Evolutionary conservation across 1,284 basidiomycete species (phyloP).

Genomic region (Nidula niveotomentosa): DNA sequence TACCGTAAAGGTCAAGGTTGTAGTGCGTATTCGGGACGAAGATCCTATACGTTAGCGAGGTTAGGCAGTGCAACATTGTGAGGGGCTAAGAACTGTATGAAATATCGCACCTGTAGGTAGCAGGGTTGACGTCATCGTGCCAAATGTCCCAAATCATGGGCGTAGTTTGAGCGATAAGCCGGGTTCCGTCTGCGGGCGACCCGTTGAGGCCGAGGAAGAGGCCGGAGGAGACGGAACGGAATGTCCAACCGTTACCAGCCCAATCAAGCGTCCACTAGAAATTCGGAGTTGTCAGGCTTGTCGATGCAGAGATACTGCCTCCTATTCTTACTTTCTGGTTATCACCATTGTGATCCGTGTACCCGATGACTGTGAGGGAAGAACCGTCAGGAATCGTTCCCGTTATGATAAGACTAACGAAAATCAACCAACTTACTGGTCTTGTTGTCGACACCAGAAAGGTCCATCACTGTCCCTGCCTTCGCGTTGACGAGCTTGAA

Average conservation of each 20-base stretch:
- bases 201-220: slow-evolving; percentile 40
- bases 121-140: slow-evolving; percentile 31
- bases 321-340: slow-evolving; percentile 46
- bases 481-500: slow-evolving; percentile 52
- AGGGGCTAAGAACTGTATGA: not conserved
- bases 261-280: slow-evolving; percentile 47
- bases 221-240: slow-evolving; percentile 36
- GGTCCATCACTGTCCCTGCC: slow-evolving; percentile 48
- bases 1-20: slow-evolving; percentile 29
- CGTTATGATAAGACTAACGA: not conserved
- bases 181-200: slow-evolving; percentile 25
- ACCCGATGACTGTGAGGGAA: slow-evolving; percentile 47
- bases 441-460: slow-evolving; percentile 48
- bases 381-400: not conserved
- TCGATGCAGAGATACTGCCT: not conserved
- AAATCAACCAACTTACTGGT: slow-evolving; percentile 30
- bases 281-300: not conserved
- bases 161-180: slow-evolving; percentile 28
- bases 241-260: slow-evolving; percentile 35
- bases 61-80: not conserved
- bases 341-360: slow-evolving; percentile 33
- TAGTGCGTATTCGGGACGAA: slow-evolving; percentile 33
- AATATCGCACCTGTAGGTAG: slow-evolving; percentile 25
- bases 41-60: slow-evolving; percentile 18
- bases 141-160: slow-evolving; percentile 44